These are phyloP conservation scores for Mallotus repandus DNA, from an alignment of 441 rosid genomes.

Conservation along the genomic window DNA sequence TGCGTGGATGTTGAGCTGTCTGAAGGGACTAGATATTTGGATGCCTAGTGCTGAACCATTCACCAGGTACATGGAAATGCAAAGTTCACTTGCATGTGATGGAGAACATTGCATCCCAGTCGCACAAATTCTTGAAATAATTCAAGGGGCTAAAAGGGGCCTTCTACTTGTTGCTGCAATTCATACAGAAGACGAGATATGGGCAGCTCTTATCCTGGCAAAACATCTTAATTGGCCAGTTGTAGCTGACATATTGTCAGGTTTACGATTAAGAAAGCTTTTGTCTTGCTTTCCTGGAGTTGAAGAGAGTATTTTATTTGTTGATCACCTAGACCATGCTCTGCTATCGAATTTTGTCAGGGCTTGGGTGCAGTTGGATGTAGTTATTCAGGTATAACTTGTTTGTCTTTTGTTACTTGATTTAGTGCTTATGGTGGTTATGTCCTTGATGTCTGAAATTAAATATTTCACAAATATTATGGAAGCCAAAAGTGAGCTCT, in stretches of 20 bases:
- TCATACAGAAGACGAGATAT: slow-evolving; percentile 82
- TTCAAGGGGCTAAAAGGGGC: slow-evolving; percentile 59
- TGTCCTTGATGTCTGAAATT: not conserved
- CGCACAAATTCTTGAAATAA: slow-evolving; percentile 53
- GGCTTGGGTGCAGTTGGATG: slow-evolving; percentile 61
- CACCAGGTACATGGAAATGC: slow-evolving; percentile 67
- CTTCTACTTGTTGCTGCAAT: slow-evolving; percentile 74
- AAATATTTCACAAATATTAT: not conserved
- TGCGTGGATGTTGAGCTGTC: slow-evolving; percentile 67
- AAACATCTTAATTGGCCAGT: slow-evolving; percentile 89
- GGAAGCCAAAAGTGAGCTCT: not conserved
- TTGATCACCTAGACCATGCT: slow-evolving; percentile 92
- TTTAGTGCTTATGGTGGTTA: not conserved
- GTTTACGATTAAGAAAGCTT: slow-evolving; percentile 79
- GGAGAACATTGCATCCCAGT: slow-evolving; percentile 34
- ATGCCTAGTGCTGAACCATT: slow-evolving; percentile 70
- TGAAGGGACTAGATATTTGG: slow-evolving; percentile 84
- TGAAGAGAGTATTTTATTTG: slow-evolving; percentile 47
- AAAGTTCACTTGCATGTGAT: slow-evolving; percentile 37
- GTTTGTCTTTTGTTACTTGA: not conserved
- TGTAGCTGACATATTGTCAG: slow-evolving; percentile 90
- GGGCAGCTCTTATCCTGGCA: slow-evolving; percentile 91
- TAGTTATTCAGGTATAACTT: slow-evolving; percentile 73
- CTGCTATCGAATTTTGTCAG: slow-evolving; percentile 71
- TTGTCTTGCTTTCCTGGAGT: slow-evolving; percentile 46